These are phyloP conservation scores for Parathielavia hyrcaniae DNA, from an alignment of 495 filamentous ascomycete species.

Conservation along the genomic window DNA sequence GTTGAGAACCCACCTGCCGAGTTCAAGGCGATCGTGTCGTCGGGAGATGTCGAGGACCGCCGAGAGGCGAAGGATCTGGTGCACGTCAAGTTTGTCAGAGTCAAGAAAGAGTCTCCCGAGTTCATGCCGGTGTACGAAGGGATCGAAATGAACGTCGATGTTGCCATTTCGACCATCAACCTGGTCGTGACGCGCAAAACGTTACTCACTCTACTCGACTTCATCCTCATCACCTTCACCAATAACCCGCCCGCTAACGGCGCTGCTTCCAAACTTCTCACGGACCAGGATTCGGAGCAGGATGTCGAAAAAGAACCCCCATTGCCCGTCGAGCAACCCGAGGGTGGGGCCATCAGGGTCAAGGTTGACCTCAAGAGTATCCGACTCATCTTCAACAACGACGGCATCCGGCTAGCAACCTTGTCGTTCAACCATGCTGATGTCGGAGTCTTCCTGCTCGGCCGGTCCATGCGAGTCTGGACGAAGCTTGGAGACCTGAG, in stretches of 20 bases:
- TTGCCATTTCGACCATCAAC: conserved; percentile 91
- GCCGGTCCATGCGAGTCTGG: conserved; percentile 75
- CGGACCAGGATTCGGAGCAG: conserved; percentile 34
- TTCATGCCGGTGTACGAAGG: conserved; percentile 87
- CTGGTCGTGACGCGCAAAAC: conserved; percentile 89
- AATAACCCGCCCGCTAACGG: conserved; percentile 47
- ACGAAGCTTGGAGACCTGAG: conserved; percentile 82
- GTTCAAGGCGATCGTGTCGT: conserved; percentile 93
- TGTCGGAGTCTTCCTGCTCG: conserved; percentile 81
- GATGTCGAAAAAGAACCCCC: conserved; percentile 34
- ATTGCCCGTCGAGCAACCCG: conserved; percentile 28
- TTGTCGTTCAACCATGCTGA: conserved; percentile 86
- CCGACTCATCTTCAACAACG: conserved; percentile 92
- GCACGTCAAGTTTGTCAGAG: conserved; percentile 77
- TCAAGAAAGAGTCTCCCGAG: conserved; percentile 87
- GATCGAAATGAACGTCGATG: conserved; percentile 86
- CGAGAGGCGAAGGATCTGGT: conserved; percentile 73
- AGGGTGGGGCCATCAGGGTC: conserved; percentile 53
- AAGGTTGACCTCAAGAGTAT: conserved; percentile 92
- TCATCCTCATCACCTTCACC: conserved; percentile 90
- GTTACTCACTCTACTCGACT: conserved; percentile 89
- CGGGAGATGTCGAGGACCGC: conserved; percentile 64
- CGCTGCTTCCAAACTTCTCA: conserved; percentile 33
- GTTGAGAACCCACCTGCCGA: conserved; percentile 84
- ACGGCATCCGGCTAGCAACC: conserved; percentile 89